Base-by-base conservation (phyloP, 805 yeast species). In the Ogataea naganishii region DNA sequence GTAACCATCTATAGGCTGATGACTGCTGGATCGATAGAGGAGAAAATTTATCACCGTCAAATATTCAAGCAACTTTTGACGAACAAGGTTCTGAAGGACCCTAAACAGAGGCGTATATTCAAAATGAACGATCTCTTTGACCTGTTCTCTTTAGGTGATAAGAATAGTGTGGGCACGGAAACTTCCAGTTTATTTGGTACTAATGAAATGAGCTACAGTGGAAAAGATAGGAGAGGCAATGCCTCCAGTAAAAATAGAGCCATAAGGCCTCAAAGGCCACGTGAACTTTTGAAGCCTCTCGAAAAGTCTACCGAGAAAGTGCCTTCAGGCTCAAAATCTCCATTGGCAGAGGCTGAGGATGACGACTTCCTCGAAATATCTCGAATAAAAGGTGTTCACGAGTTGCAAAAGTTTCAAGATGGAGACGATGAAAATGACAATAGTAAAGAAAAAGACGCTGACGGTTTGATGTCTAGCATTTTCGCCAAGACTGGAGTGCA, bases 21-120 rank as follows among this genome's bases (percentile, higher is more conserved):
- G 83, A 82, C 86, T 25, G 85, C 96, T 2, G 96, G 97, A 0
- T 75, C 96, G 0, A 92, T 89, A 26, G 98, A 92, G 48, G 98
- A 92, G 50, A 92, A 92, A 51, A 92, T 92, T 4, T 92, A 92
- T 45, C 97, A 92, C 46, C 70, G 98, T 14, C 98, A 92, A 56
- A 92, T 92, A 19, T 92, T 89, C 69, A 92, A 92, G 52, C 96
- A 94, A 38, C 80, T 89, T 41, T 56, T 92, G 38, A 83, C 96
- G 1, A 92, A 92, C 54, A 92, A 89, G 56, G 88, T 92, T 38
- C 60, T 92, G 45, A 88, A 85, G 41, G 98, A 92, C 50, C 97
- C 98, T 1, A 86, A 88, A 42, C 97, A 92, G 49, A 70, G 88
- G 36, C 59, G 97, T 34, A 88, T 89, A 45, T 92, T 92, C 63